Evolutionary conservation across 202 grass and related monocot species (phyloP).

Genomic region (Schoenoplectus triqueter): DNA sequence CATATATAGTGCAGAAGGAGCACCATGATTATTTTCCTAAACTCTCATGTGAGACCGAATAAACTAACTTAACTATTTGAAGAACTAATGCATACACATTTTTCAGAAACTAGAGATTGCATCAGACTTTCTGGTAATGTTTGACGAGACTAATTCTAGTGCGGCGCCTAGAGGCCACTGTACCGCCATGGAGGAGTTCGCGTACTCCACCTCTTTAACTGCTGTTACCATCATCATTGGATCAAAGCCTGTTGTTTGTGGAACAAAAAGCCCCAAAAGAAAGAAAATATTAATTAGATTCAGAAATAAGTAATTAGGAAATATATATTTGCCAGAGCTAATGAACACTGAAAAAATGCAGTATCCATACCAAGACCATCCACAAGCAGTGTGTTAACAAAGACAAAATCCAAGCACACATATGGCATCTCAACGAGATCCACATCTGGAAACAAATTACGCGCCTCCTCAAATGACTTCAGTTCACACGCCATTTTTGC

Average conservation of each 20-base stretch:
- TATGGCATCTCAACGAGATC: slow-evolving; percentile 14
- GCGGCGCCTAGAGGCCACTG: slow-evolving; percentile 14
- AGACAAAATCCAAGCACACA: slow-evolving; percentile 45
- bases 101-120: not conserved
- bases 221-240: slow-evolving; percentile 10
- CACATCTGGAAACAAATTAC: not conserved
- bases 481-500: not conserved
- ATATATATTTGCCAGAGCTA: not conserved
- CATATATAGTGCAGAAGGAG: too few species aligned
- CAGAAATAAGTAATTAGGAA: not conserved
- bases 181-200: not conserved
- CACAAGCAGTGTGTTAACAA: slow-evolving; percentile 42
- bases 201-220: not conserved
- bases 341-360: not conserved
- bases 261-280: too few species aligned
- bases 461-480: slow-evolving; percentile 26
- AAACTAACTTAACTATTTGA: not conserved
- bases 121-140: not conserved
- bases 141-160: not conserved
- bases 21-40: too few species aligned
- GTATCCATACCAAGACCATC: slow-evolving; percentile 42
- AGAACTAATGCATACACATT: not conserved
- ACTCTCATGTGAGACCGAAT: too few species aligned
- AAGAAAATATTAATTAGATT: not conserved
- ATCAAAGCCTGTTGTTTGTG: not conserved